Conservation (phyloP, 805 yeast genomes). For the Phaffomyces thermotolerans region DNA sequence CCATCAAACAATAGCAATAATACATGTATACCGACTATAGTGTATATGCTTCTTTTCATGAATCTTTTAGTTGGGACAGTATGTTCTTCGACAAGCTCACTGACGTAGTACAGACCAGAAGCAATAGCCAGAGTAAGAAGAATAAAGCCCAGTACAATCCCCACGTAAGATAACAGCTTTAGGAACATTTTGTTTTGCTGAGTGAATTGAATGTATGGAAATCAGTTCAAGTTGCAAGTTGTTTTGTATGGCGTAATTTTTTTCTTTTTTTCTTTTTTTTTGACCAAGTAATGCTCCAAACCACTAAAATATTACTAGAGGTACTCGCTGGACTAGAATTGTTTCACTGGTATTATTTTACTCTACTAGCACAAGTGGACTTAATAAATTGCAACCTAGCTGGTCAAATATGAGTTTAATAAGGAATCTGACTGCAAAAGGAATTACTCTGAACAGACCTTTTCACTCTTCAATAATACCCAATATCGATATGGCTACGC, state of each 20-base stretch:
- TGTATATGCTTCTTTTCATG: slow-evolving; percentile 54
- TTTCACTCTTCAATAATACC: neutral
- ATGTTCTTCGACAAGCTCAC: slow-evolving; percentile 92
- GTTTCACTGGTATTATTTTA: no score
- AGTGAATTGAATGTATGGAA: neutral
- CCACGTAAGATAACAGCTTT: slow-evolving; percentile 50
- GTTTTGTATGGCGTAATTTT: neutral
- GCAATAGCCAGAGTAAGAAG: slow-evolving; percentile 67
- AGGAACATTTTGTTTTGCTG: slow-evolving; percentile 39
- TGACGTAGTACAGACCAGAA: slow-evolving; percentile 82
- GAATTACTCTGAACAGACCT: neutral
- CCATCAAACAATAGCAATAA: slow-evolving; percentile 67
- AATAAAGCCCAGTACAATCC: slow-evolving; percentile 53
- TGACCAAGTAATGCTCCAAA: no score
- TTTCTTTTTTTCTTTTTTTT: no score
- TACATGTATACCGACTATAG: slow-evolving; percentile 46
- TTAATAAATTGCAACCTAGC: no score
- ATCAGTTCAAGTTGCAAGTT: neutral
- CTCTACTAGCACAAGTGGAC: no score
- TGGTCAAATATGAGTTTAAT: no score
- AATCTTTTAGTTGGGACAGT: slow-evolving; percentile 75
- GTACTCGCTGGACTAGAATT: no score
- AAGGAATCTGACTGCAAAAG: neutral
- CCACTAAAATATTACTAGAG: no score
- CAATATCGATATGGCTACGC: slow-evolving; percentile 1